These are phyloP conservation scores for Fusarium sp. DNA, from an alignment of 2,329 filamentous ascomycete species.

Conservation along the genomic window DNA sequence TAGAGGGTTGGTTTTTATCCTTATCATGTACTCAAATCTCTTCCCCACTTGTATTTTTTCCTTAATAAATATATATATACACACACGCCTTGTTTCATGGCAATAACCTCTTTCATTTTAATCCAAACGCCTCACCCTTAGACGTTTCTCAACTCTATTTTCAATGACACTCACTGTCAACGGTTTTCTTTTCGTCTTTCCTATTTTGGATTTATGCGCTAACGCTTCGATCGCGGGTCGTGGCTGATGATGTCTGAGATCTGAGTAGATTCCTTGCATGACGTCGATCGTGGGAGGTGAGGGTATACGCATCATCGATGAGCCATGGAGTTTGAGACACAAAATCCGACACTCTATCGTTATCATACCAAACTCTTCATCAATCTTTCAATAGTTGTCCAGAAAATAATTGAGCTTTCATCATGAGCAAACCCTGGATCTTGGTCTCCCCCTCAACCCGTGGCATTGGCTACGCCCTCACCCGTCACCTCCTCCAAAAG, in stretches of 20 bases:
- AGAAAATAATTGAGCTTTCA: neutral
- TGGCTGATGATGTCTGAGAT: slow-evolving; percentile 9
- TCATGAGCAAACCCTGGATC: slow-evolving; percentile 63
- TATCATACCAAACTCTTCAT: neutral
- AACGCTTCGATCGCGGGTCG: slow-evolving; percentile 13
- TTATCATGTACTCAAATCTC: neutral
- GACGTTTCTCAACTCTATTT: neutral
- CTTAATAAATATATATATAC: neutral
- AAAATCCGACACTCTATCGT: neutral
- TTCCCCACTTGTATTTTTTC: neutral
- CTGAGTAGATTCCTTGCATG: slow-evolving; percentile 14
- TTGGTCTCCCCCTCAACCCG: slow-evolving; percentile 61
- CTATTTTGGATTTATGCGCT: slow-evolving; percentile 13
- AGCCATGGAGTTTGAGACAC: neutral
- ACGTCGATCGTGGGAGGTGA: slow-evolving; percentile 27
- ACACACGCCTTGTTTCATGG: neutral
- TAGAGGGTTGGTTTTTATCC: slow-evolving; percentile 5
- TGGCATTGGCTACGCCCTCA: slow-evolving; percentile 63
- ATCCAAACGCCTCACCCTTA: neutral
- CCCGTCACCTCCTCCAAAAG: slow-evolving; percentile 60
- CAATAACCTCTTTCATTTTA: neutral
- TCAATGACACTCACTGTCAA: neutral
- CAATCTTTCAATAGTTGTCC: neutral
- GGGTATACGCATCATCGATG: slow-evolving; percentile 40
- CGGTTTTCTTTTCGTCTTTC: slow-evolving; percentile 1